Evolutionary conservation across 148 eudicot species (phyloP).

Genomic region (Persicaria maculosa): DNA sequence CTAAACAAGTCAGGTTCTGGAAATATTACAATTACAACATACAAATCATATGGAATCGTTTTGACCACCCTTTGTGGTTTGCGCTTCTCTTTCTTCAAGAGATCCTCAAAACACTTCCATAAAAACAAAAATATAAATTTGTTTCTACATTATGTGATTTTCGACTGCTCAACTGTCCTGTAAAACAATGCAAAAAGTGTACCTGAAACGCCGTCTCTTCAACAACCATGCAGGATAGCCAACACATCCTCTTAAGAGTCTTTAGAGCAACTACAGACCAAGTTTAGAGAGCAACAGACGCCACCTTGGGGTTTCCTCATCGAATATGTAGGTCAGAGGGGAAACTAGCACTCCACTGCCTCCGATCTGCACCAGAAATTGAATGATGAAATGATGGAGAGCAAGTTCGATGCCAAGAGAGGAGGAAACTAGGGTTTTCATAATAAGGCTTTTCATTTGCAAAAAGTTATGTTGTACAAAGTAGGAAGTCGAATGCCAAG

Average conservation of each 20-base stretch:
- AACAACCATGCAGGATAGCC: background rate
- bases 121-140: too few species aligned
- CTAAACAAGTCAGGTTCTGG: background rate
- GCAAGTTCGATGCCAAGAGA: too few species aligned
- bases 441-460: too few species aligned
- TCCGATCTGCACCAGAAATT: conserved; percentile 52
- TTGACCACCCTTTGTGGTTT: background rate
- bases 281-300: conserved; percentile 50
- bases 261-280: conserved; percentile 30
- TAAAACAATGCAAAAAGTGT: background rate
- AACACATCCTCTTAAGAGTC: background rate
- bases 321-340: conserved; percentile 87
- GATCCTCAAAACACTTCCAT: background rate
- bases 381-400: background rate
- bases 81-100: too few species aligned
- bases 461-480: too few species aligned
- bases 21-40: background rate
- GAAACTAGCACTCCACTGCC: conserved; percentile 90
- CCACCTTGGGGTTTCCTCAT: conserved; percentile 96
- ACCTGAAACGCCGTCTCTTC: too few species aligned
- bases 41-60: background rate
- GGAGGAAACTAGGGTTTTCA: too few species aligned
- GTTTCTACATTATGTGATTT: background rate
- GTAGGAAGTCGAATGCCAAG: too few species aligned
- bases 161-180: background rate